Percentiles rank a stretch among this genome's conserved stretches.
phyloP scores from a whole-genome alignment of 148 eudicot species.

The Persicaria tinctoria region DNA sequence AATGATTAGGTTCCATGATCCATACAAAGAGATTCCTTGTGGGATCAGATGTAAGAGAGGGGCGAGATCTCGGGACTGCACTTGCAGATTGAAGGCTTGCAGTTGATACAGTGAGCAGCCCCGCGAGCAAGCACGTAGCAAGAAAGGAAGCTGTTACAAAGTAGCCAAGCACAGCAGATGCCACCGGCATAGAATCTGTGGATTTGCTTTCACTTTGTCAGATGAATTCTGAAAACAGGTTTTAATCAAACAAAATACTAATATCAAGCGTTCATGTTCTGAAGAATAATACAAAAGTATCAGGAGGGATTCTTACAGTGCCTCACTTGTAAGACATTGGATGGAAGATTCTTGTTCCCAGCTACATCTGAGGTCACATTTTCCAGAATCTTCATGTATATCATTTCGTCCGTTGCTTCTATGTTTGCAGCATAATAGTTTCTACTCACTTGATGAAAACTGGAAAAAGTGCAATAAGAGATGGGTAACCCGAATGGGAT shows the following conservation, averaged over 20 bases:
- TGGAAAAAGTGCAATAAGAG: constrained; percentile 17
- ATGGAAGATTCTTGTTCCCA: constrained; percentile 71
- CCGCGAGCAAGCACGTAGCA: constrained; percentile 54
- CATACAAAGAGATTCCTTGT: constrained; percentile 71
- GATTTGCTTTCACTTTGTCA: constrained; percentile 8
- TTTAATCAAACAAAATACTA: background rate
- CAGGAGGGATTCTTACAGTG: constrained; percentile 57
- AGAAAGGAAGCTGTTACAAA: constrained; percentile 60
- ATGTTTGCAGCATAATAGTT: constrained; percentile 35
- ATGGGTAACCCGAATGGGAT: background rate
- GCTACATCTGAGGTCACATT: constrained; percentile 81
- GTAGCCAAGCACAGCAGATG: constrained; percentile 43
- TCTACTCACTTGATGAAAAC: constrained; percentile 49
- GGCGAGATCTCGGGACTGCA: constrained; percentile 48
- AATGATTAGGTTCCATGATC: constrained; percentile 17
- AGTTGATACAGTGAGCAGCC: constrained; percentile 68
- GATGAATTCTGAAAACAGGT: background rate
- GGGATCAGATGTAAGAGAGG: constrained; percentile 54
- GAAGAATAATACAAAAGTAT: background rate
- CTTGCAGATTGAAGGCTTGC: constrained; percentile 64
- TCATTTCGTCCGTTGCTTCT: constrained; percentile 28
- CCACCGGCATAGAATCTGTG: constrained; percentile 67
- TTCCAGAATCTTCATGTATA: constrained; percentile 62
- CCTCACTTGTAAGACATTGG: constrained; percentile 64
- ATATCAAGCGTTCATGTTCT: background rate